phyloP scores from a whole-genome alignment of 148 eudicot species.

The Linanthus parryae region DNA sequence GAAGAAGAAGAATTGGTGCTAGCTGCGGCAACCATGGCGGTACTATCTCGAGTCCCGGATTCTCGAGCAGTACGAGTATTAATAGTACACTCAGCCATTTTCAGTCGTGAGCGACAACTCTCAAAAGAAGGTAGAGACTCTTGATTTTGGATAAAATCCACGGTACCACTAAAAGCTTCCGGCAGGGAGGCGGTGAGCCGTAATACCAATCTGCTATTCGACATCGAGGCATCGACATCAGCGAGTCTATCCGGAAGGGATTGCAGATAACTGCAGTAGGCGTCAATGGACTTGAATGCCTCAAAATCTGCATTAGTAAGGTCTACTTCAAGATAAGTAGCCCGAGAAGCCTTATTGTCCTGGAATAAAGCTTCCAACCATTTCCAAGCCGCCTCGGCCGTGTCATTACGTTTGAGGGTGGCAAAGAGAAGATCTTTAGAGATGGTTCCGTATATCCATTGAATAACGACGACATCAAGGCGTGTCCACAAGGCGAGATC shows the following conservation, averaged over 20 bases:
- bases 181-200: background rate
- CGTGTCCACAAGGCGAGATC: conserved; percentile 5
- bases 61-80: background rate
- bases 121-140: conserved; percentile 14
- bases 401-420: conserved; percentile 9
- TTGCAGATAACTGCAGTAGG: conserved; percentile 18
- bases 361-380: conserved; percentile 10
- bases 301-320: conserved; percentile 6
- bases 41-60: background rate
- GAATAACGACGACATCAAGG: conserved; percentile 9
- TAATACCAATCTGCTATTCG: conserved; percentile 10
- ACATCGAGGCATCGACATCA: conserved; percentile 6
- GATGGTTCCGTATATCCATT: conserved; percentile 28
- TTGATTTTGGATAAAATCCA: conserved; percentile 1
- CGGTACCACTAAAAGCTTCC: background rate
- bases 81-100: too few species aligned
- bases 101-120: too few species aligned
- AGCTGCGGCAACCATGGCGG: background rate
- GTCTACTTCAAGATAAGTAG: conserved; percentile 8
- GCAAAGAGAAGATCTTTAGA: conserved; percentile 16
- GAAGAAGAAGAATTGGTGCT: background rate
- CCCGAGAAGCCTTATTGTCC: conserved; percentile 18
- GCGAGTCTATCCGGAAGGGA: conserved; percentile 7
- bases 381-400: background rate
- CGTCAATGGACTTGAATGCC: background rate